Conservation (phyloP, 139 green algal species). For the Micromonas pusilla region DNA sequence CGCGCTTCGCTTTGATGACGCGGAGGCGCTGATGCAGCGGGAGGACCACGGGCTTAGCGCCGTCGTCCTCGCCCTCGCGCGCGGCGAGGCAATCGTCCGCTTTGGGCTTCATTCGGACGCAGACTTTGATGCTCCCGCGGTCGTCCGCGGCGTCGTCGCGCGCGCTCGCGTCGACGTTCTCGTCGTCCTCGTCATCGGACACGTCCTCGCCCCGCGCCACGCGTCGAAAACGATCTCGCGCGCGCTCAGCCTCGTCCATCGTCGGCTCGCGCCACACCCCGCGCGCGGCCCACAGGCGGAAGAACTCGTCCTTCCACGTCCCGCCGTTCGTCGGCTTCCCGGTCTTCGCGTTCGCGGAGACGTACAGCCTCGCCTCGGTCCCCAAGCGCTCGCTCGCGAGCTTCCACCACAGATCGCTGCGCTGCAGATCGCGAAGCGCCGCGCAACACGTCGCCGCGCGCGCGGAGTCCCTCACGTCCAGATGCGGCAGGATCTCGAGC, state of each 20-base stretch:
- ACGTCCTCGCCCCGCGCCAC: background rate
- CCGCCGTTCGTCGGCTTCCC: no score
- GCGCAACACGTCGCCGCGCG: background rate
- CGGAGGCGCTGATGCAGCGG: background rate
- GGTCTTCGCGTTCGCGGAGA: background rate
- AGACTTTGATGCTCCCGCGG: background rate
- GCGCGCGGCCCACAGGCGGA: background rate
- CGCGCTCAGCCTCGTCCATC: background rate
- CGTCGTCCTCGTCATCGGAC: background rate
- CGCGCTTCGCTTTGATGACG: conserved; percentile 2
- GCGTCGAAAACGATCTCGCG: no score
- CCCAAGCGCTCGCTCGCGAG: background rate
- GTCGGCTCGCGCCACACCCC: background rate
- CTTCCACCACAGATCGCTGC: background rate
- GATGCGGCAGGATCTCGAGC: background rate
- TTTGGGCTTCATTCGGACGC: background rate
- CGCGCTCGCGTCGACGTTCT: background rate
- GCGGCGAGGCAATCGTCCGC: no score
- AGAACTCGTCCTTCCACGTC: background rate
- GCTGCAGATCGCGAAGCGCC: background rate
- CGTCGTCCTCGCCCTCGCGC: background rate
- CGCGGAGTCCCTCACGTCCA: background rate
- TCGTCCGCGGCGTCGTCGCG: background rate
- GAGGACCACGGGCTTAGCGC: background rate
- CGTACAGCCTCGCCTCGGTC: background rate